Evolutionary conservation across 192 early-diverging fungal species (phyloP).

Genomic region (Spizellomyces sp.): DNA sequence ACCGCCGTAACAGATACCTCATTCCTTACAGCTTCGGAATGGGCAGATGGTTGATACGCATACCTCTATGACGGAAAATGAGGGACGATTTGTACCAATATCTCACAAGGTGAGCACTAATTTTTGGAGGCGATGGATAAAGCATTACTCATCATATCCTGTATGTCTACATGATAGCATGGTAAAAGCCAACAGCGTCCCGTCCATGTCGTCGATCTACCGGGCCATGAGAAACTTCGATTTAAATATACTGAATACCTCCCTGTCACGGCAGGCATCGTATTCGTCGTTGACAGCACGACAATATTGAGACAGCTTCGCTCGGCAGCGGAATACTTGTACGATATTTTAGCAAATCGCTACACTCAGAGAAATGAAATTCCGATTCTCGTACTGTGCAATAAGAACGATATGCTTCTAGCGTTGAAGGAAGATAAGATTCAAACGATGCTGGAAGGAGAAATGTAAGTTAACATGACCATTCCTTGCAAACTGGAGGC

Average conservation of each 20-base stretch:
- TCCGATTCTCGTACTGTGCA: slow-evolving; percentile 76
- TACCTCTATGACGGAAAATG: slow-evolving; percentile 76
- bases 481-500: slow-evolving; percentile 18
- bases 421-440: slow-evolving; percentile 70
- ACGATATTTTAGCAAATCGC: slow-evolving; percentile 75
- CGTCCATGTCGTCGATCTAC: slow-evolving; percentile 69
- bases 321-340: slow-evolving; percentile 74
- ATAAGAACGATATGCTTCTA: slow-evolving; percentile 78
- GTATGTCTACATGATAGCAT: neutral
- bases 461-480: slow-evolving; percentile 62
- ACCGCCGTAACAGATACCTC: too few species aligned
- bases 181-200: neutral
- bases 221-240: slow-evolving; percentile 84
- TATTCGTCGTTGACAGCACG: slow-evolving; percentile 81
- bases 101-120: slow-evolving; percentile 44
- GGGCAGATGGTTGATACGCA: slow-evolving; percentile 52
- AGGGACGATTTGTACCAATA: slow-evolving; percentile 47
- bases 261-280: slow-evolving; percentile 64
- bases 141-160: neutral
- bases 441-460: slow-evolving; percentile 68
- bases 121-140: neutral
- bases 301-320: slow-evolving; percentile 57
- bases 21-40: slow-evolving; percentile 46
- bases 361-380: slow-evolving; percentile 59
- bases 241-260: slow-evolving; percentile 73